Evolutionary conservation across 2,329 filamentous ascomycete species (phyloP).

Genomic region (Penicillium digitatum): DNA sequence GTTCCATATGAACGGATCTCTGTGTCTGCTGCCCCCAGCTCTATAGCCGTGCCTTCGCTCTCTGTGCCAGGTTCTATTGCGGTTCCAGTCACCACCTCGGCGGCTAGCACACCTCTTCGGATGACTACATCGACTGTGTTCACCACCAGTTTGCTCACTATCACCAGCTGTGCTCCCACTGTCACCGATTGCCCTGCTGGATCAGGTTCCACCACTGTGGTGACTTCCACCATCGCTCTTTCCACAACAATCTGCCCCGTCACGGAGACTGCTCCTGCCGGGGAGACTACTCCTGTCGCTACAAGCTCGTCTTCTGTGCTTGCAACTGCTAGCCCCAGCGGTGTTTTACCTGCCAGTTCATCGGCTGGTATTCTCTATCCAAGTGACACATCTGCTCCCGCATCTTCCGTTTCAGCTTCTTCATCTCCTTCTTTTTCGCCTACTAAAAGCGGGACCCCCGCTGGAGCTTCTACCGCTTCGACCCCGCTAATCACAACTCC

Average conservation of each 20-base stretch:
- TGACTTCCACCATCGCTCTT: constrained; percentile 54
- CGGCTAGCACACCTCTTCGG: constrained; percentile 16
- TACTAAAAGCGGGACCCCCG: background rate
- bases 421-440: background rate
- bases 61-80: constrained; percentile 1
- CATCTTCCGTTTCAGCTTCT: background rate
- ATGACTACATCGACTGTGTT: constrained; percentile 39
- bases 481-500: background rate
- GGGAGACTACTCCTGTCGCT: constrained; percentile 22
- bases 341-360: background rate
- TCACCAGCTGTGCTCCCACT: constrained; percentile 40
- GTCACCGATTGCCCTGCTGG: constrained; percentile 51
- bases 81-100: constrained; percentile 8
- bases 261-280: constrained; percentile 27
- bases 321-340: background rate
- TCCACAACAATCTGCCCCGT: constrained; percentile 59
- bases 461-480: background rate
- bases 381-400: background rate
- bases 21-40: constrained; percentile 23
- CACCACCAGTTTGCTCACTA: constrained; percentile 36
- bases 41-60: constrained; percentile 16
- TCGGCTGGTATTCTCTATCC: background rate
- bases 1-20: constrained; percentile 12
- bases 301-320: background rate
- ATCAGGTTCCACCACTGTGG: constrained; percentile 43